These are phyloP conservation scores for Pleurotus platypus DNA, from an alignment of 768 basidiomycete species.

Conservation along the genomic window DNA sequence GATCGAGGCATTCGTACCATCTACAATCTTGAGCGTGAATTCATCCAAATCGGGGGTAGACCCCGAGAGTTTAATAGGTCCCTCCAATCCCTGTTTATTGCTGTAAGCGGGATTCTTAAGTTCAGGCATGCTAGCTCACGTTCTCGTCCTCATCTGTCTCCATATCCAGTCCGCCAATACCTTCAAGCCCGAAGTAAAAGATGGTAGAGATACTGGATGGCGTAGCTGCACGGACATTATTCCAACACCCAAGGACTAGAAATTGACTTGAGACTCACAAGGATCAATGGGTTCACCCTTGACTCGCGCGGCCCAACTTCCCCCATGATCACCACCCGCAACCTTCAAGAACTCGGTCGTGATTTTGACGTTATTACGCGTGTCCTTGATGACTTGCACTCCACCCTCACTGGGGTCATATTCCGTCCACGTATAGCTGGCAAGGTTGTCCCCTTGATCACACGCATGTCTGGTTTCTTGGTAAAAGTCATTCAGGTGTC, in stretches of 20 bases:
- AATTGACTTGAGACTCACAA: slow-evolving; percentile 34
- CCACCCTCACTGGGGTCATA: slow-evolving; percentile 87
- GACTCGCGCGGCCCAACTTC: slow-evolving; percentile 86
- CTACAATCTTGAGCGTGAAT: slow-evolving; percentile 75
- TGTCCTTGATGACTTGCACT: slow-evolving; percentile 79
- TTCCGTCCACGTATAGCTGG: slow-evolving; percentile 81
- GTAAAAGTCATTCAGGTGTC: not conserved
- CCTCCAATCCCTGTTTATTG: slow-evolving; percentile 64
- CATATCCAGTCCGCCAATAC: slow-evolving; percentile 78
- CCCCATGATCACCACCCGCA: slow-evolving; percentile 77
- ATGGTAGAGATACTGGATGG: slow-evolving; percentile 72
- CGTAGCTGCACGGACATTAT: slow-evolving; percentile 23
- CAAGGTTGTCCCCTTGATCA: slow-evolving; percentile 81
- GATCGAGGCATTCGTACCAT: slow-evolving; percentile 43
- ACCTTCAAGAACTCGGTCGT: slow-evolving; percentile 85
- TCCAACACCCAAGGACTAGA: not conserved
- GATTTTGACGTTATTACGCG: slow-evolving; percentile 78
- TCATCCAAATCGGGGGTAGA: slow-evolving; percentile 76
- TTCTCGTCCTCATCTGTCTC: slow-evolving; percentile 73
- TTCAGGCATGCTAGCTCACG: slow-evolving; percentile 35
- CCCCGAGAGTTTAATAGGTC: slow-evolving; percentile 67
- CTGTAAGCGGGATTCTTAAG: not conserved
- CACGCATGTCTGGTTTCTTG: slow-evolving; percentile 69
- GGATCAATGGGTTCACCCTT: slow-evolving; percentile 74
- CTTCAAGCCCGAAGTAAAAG: slow-evolving; percentile 88